Percentiles rank a stretch among this genome's conserved stretches.
Evolutionary conservation across 2,329 filamentous ascomycete genomes (phyloP).

Genomic region (Alternaria sp.): DNA sequence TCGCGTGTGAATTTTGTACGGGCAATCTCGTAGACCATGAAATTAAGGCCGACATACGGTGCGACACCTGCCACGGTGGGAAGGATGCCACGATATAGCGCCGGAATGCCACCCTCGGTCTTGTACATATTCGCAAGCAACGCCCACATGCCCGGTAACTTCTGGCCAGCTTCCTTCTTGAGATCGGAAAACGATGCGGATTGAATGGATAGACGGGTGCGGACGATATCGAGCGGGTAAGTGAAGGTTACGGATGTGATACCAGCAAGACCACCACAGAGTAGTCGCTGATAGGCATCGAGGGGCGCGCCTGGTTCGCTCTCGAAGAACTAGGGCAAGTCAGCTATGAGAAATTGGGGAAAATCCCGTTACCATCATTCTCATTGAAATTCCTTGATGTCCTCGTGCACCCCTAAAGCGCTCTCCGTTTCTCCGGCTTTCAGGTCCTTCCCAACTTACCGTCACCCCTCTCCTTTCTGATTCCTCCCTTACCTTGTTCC

Average conservation of each 20-base stretch:
- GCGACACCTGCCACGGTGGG: conserved; percentile 95
- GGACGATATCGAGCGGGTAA: conserved; percentile 96
- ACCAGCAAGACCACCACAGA: conserved; percentile 91
- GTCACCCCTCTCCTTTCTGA: neutral
- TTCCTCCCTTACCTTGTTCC: neutral
- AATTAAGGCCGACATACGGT: conserved; percentile 96
- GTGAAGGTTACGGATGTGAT: conserved; percentile 95
- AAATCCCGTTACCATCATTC: neutral
- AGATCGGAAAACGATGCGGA: conserved; percentile 92
- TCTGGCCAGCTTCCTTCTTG: conserved; percentile 54
- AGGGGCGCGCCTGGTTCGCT: conserved; percentile 76
- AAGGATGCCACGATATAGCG: conserved; percentile 92
- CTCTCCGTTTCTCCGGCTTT: neutral
- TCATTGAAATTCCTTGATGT: neutral
- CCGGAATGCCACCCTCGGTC: conserved; percentile 82
- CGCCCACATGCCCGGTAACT: conserved; percentile 90
- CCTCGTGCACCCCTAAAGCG: neutral
- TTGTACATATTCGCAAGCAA: conserved; percentile 87
- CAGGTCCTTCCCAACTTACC: neutral
- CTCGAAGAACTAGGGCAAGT: conserved; percentile 73
- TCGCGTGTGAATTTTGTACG: conserved; percentile 85
- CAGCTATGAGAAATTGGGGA: conserved; percentile 11
- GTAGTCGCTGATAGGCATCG: conserved; percentile 74
- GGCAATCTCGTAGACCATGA: conserved; percentile 96
- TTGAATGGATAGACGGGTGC: conserved; percentile 93